Conservation (phyloP, 2,329 filamentous ascomycete genomes). For the Penicillium expansum region DNA sequence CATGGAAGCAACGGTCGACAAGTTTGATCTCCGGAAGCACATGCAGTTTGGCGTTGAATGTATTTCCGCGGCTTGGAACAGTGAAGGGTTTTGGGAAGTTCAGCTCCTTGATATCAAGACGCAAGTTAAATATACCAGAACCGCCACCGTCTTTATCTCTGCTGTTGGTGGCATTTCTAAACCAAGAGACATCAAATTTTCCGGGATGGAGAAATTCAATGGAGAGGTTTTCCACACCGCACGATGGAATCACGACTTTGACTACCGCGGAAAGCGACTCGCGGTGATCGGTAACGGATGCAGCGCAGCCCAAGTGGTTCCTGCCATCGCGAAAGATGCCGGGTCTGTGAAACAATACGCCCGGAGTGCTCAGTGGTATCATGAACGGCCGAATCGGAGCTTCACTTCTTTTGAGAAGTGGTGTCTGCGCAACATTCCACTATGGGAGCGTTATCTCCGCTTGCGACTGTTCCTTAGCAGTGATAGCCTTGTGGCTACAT, state of each 20-base stretch:
- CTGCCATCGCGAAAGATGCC: conserved; percentile 21
- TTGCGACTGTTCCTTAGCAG: conserved; percentile 19
- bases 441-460: neutral
- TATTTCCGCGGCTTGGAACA: conserved; percentile 24
- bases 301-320: conserved; percentile 18
- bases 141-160: conserved; percentile 23
- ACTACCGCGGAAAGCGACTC: neutral
- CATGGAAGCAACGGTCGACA: conserved; percentile 32
- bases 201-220: conserved; percentile 31
- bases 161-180: conserved; percentile 23
- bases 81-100: conserved; percentile 26
- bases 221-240: conserved; percentile 20
- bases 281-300: neutral
- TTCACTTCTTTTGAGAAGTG: too few species aligned
- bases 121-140: conserved; percentile 11
- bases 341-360: conserved; percentile 27
- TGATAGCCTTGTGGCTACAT: conserved; percentile 19
- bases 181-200: conserved; percentile 15
- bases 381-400: conserved; percentile 9
- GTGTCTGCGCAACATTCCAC: too few species aligned
- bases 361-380: conserved; percentile 15
- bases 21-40: conserved; percentile 29
- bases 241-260: neutral
- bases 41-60: conserved; percentile 23
- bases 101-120: conserved; percentile 20